Evolutionary conservation across 78 protist genomes (phyloP), one percentile per base, ranked within the genome.

Genomic region (Guillardia theta): DNA sequence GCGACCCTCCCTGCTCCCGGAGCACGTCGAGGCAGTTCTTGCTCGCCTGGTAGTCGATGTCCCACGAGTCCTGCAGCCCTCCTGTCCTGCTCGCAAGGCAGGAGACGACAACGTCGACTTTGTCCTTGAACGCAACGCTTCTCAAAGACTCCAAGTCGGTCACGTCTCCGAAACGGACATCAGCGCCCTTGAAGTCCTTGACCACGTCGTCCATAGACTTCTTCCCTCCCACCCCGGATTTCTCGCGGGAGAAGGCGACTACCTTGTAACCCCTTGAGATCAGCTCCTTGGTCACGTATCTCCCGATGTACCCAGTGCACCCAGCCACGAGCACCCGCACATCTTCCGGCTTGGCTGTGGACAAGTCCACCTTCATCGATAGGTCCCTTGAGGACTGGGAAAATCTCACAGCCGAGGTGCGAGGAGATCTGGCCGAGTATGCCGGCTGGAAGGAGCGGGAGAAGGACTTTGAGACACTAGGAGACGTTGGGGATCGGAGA

Each of bases 81-180:
- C 93, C 93, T n/a, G 93, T 12, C 30, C 93, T 27, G 48, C 48
- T 36, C 48, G 93, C 93, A 36, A 88, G 93, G 45, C 93, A 88
- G 43, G 33, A 12, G 47, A 88, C 50, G 27, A 88, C 93, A 4
- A 88, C 93, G n/a, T 88, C 93, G 8, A 88, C 76, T 10, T 53
- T 53, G 62, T n/a, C n/a, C n/a, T n/a, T n/a, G n/a, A n/a, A n/a
- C 21, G 70, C 70, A 8, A 27, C 27, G 21, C 27, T 8, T 36
- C 83, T 36, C 10, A 70, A 12, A 33, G 83, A 70, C 4, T 70
- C 10, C 41, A 70, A 36, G 83, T 70, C 83, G 10, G 83, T 70
- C 1, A 70, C 83, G 83, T 70, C 83, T 1, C 83, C 83, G 41
- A 70, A 70, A 24, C 58, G 10, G 58, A 50, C 30, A 10, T 15